Conservation (phyloP, 257 asterid genomes). For the Capsicum baccatum region DNA sequence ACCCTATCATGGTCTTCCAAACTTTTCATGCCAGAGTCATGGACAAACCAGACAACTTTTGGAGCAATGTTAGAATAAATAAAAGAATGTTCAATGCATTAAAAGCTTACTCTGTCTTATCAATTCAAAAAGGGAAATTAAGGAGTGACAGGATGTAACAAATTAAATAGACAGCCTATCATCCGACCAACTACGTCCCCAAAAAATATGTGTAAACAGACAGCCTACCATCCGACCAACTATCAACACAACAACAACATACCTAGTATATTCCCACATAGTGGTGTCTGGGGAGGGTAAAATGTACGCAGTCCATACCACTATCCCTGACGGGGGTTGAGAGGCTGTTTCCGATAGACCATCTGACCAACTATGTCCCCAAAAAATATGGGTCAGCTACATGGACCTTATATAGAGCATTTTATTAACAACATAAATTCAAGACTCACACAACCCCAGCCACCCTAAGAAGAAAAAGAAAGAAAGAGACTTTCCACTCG, state of each 20-base stretch:
- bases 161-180: background rate
- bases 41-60: background rate
- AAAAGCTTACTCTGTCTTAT: background rate
- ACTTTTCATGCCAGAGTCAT: background rate
- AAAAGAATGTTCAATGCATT: background rate
- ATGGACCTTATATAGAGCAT: background rate
- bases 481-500: background rate
- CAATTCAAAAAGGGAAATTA: background rate
- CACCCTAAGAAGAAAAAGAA: background rate
- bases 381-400: background rate
- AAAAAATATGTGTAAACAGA: background rate
- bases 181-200: background rate
- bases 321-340: too few relatives aligned
- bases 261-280: too few relatives aligned
- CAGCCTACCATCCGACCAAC: too few relatives aligned
- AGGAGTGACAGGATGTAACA: background rate
- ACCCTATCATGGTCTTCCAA: constrained; percentile 7
- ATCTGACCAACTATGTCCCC: background rate
- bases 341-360: too few relatives aligned
- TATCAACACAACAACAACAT: too few relatives aligned
- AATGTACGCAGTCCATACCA: too few relatives aligned
- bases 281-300: too few relatives aligned
- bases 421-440: background rate
- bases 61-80: background rate
- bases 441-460: background rate